Percentiles rank a stretch among this genome's conserved stretches.
phyloP scores from a whole-genome alignment of 2,329 filamentous ascomycete species.

The Cladosporium cucumerinum region DNA sequence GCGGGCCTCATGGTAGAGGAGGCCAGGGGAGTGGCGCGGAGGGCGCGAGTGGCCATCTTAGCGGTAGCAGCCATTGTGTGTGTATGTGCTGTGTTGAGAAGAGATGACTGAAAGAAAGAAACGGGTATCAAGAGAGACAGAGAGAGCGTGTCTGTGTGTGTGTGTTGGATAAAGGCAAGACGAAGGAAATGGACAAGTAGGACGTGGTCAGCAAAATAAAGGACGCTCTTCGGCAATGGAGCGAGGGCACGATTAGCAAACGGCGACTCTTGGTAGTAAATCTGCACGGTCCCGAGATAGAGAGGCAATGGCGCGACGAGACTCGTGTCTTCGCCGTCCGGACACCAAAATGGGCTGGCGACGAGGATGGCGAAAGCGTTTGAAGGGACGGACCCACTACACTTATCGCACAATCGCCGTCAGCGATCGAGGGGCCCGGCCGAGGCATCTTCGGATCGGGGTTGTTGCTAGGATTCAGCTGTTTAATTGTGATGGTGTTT shows the following conservation, averaged over 20 bases:
- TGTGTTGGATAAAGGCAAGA: background rate
- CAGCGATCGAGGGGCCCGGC: background rate
- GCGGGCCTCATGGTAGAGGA: conserved; percentile 56
- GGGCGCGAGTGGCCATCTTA: conserved; percentile 40
- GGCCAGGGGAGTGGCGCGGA: conserved; percentile 40
- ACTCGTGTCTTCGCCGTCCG: conserved; percentile 2
- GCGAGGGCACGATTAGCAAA: conserved; percentile 8
- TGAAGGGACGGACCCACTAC: conserved; percentile 9
- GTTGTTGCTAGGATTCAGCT: background rate
- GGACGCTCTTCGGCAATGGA: conserved; percentile 9
- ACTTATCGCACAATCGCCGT: conserved; percentile 14
- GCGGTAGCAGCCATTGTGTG: conserved; percentile 38
- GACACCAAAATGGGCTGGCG: conserved; percentile 11
- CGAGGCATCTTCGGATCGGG: background rate
- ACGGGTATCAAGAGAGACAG: background rate
- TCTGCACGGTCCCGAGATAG: conserved; percentile 9
- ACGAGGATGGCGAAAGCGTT: conserved; percentile 9
- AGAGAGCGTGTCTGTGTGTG: no score
- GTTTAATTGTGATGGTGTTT: background rate
- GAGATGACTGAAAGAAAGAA: conserved; percentile 10
- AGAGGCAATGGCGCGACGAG: background rate
- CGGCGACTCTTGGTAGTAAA: conserved; percentile 3
- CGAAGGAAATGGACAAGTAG: background rate
- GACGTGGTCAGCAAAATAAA: conserved; percentile 16
- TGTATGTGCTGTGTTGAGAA: conserved; percentile 5